Evolutionary conservation across 352 stramenopile genomes (phyloP).

Genomic region (Phytophthora ohioensis): DNA sequence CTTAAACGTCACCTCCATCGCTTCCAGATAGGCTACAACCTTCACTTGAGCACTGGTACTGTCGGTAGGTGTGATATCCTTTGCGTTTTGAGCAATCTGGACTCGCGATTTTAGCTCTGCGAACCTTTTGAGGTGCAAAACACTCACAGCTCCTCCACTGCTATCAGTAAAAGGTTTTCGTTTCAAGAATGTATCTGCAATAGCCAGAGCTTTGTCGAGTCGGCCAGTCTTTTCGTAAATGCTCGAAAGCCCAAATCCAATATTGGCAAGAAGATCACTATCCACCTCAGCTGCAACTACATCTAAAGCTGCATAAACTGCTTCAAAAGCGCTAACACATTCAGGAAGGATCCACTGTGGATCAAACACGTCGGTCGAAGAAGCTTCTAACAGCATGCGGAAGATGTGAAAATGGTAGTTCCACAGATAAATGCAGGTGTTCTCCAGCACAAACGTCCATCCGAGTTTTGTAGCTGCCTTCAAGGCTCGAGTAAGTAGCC

Average conservation of each 20-base stretch:
- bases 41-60: conserved; percentile 44
- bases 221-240: conserved; percentile 58
- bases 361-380: conserved; percentile 24
- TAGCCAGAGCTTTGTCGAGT: conserved; percentile 57
- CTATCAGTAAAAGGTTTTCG: conserved; percentile 33
- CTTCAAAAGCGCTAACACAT: conserved; percentile 70
- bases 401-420: conserved; percentile 94
- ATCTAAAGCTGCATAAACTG: conserved; percentile 58
- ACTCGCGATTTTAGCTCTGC: conserved; percentile 70
- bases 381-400: conserved; percentile 45
- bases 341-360: conserved; percentile 65
- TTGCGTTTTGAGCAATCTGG: conserved; percentile 75
- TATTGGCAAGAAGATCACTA: conserved; percentile 56
- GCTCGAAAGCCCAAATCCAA: conserved; percentile 59
- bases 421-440: conserved; percentile 89
- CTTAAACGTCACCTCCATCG: conserved; percentile 49
- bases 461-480: conserved; percentile 51
- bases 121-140: conserved; percentile 67
- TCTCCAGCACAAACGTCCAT: conserved; percentile 80
- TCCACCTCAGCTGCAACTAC: conserved; percentile 32
- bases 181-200: conserved; percentile 71
- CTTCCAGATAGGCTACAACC: conserved; percentile 62
- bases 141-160: conserved; percentile 2
- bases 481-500: conserved; percentile 46
- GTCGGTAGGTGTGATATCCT: conserved; percentile 66